Percentiles rank a stretch among this genome's conserved stretches.
phyloP scores from a whole-genome alignment of 345 rosid species.

The Eucalyptus cloeziana region DNA sequence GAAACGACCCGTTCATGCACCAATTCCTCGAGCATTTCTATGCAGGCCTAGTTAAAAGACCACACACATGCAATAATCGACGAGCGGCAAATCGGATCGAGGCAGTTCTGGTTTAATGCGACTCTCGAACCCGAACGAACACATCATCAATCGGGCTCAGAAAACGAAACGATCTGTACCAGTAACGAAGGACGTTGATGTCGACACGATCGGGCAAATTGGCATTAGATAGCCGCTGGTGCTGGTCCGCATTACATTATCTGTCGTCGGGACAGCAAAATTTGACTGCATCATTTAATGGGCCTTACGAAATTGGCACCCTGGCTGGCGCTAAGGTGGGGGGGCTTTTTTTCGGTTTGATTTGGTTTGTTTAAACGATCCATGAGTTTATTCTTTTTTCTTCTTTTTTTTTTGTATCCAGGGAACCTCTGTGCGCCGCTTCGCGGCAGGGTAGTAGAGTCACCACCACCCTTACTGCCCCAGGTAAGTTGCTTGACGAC shows the following conservation, averaged over 20 bases:
- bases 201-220: not conserved
- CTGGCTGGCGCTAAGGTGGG: too few species aligned
- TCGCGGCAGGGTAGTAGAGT: too few species aligned
- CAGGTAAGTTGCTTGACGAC: too few species aligned
- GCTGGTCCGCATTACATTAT: not conserved
- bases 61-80: not conserved
- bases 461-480: too few species aligned
- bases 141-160: not conserved
- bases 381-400: too few species aligned
- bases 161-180: not conserved
- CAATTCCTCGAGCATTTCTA: not conserved
- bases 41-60: too few species aligned
- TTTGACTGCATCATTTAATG: not conserved
- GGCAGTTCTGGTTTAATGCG: rapidly evolving
- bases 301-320: not conserved
- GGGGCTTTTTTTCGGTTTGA: not conserved
- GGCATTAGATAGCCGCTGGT: not conserved
- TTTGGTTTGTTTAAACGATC: too few species aligned
- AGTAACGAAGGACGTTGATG: not conserved
- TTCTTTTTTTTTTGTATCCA: too few species aligned
- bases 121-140: rapidly evolving
- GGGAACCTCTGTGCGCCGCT: too few species aligned
- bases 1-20: not conserved
- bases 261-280: not conserved
- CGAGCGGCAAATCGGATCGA: rapidly evolving